Conservation (phyloP, 768 basidiomycete species). For the Lactifluus subvellereus region DNA sequence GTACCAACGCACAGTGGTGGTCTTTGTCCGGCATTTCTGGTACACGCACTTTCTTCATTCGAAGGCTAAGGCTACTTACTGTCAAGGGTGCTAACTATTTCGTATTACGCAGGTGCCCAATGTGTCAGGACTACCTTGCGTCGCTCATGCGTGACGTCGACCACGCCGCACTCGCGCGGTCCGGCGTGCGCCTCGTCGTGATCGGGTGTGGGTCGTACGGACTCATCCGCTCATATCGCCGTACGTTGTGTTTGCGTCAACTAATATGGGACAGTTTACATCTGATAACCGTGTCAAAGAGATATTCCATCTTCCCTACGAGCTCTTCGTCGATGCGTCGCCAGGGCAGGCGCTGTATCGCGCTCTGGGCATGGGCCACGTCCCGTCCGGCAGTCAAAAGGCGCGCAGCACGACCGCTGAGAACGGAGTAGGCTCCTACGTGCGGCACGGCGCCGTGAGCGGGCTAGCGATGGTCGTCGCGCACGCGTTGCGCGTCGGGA, state of each 20-base stretch:
- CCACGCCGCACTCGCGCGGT: slow-evolving; percentile 41
- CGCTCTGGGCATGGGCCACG: slow-evolving; percentile 69
- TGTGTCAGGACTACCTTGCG: slow-evolving; percentile 84
- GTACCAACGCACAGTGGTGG: slow-evolving; percentile 55
- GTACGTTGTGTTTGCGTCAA: slow-evolving; percentile 34
- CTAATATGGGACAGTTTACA: not conserved
- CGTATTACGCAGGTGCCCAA: slow-evolving; percentile 51
- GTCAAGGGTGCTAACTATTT: slow-evolving; percentile 8
- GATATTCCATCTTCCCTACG: slow-evolving; percentile 66
- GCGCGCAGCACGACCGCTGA: slow-evolving; percentile 27
- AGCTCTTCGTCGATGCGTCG: slow-evolving; percentile 75
- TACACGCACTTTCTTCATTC: slow-evolving; percentile 24
- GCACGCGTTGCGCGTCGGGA: slow-evolving; percentile 63
- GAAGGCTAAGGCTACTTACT: not conserved
- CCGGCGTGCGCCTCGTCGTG: slow-evolving; percentile 57
- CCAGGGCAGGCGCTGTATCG: slow-evolving; percentile 51
- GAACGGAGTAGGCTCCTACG: slow-evolving; percentile 44
- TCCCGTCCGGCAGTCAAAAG: slow-evolving; percentile 35
- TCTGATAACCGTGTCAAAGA: slow-evolving; percentile 30
- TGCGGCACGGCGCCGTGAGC: slow-evolving; percentile 56
- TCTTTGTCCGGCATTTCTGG: slow-evolving; percentile 90
- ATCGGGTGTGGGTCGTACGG: slow-evolving; percentile 74
- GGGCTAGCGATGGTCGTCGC: slow-evolving; percentile 71
- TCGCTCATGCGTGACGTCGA: slow-evolving; percentile 50
- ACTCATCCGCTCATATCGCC: slow-evolving; percentile 70